These are phyloP conservation scores for Candida mattraensis DNA, from an alignment of 805 yeast species.

Conservation along the genomic window DNA sequence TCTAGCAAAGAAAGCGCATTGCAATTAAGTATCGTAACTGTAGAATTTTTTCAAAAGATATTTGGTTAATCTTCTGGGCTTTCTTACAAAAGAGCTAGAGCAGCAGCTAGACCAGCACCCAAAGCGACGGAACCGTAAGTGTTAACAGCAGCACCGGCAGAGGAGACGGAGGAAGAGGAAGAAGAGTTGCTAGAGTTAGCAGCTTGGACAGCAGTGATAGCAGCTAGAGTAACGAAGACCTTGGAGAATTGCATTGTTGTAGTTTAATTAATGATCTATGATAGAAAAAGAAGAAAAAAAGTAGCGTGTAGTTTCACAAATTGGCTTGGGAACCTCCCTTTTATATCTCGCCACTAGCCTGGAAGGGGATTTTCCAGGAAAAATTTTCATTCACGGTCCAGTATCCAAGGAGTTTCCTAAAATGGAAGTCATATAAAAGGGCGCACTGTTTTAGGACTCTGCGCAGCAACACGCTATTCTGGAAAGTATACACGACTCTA, in stretches of 20 bases:
- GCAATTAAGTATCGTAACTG: constrained; percentile 3
- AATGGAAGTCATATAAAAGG: constrained; percentile 3
- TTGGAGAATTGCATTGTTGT: constrained; percentile 69
- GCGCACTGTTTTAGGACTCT: no score
- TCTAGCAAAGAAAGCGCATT: constrained; percentile 11
- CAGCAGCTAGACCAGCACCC: constrained; percentile 86
- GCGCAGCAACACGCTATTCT: no score
- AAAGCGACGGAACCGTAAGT: constrained; percentile 65
- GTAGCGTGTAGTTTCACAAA: no score
- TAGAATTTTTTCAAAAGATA: constrained; percentile 1
- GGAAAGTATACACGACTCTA: no score
- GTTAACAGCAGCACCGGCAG: constrained; percentile 41
- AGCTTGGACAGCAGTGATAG: constrained; percentile 68
- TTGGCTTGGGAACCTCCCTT: constrained; percentile 9
- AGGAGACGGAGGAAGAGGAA: constrained; percentile 40
- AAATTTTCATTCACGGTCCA: constrained; percentile 9
- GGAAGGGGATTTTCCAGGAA: constrained; percentile 4
- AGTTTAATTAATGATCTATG: constrained; percentile 3
- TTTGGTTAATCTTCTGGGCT: not conserved
- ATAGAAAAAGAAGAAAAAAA: constrained; percentile 4
- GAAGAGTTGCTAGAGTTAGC: constrained; percentile 47
- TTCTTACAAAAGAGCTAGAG: constrained; percentile 49
- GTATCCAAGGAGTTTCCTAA: constrained; percentile 4
- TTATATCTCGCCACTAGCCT: constrained; percentile 12
- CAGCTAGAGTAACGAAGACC: constrained; percentile 67